Conservation (phyloP, 1,284 basidiomycete genomes). For the Boletellus deceptivus region DNA sequence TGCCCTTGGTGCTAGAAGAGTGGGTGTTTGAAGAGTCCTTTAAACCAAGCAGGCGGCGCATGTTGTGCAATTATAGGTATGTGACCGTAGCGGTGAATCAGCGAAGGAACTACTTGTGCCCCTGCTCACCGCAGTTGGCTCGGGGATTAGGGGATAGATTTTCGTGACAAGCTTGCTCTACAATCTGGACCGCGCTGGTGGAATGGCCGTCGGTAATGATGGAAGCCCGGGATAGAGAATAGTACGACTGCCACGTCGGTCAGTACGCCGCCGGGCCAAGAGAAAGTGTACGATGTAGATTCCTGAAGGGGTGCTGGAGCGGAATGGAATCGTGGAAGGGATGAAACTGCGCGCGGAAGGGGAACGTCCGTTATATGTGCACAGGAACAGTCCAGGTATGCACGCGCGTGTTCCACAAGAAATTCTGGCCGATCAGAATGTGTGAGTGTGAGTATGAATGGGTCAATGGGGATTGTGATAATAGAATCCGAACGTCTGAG, state of each 20-base stretch:
- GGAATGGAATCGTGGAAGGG: constrained; percentile 9
- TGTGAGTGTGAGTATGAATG: constrained; percentile 12
- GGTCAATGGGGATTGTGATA: constrained; percentile 9
- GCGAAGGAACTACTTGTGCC: constrained; percentile 9
- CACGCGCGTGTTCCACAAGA: constrained; percentile 17
- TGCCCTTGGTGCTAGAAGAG: constrained; percentile 22
- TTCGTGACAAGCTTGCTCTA: constrained; percentile 13
- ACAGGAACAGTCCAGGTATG: constrained; percentile 9
- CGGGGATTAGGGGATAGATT: constrained; percentile 7
- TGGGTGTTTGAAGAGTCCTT: constrained; percentile 19
- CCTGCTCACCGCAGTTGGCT: constrained; percentile 21
- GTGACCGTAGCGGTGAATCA: constrained; percentile 21
- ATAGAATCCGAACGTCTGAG: constrained; percentile 4
- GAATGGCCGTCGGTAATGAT: constrained; percentile 3
- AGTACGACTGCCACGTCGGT: constrained; percentile 1
- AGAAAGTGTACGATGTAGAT: background rate
- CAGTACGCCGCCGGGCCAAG: constrained; percentile 3
- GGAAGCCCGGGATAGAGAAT: background rate
- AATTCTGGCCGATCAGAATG: constrained; percentile 6
- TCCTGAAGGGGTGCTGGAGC: constrained; percentile 1
- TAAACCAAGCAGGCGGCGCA: constrained; percentile 33
- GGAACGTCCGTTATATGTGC: constrained; percentile 28
- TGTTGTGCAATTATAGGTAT: constrained; percentile 12
- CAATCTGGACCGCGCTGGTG: constrained; percentile 2
- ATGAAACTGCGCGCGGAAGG: constrained; percentile 10